These are phyloP conservation scores for Dinochytrium kinnereticum DNA, from an alignment of 371 early-diverging fungal species.

Conservation along the genomic window DNA sequence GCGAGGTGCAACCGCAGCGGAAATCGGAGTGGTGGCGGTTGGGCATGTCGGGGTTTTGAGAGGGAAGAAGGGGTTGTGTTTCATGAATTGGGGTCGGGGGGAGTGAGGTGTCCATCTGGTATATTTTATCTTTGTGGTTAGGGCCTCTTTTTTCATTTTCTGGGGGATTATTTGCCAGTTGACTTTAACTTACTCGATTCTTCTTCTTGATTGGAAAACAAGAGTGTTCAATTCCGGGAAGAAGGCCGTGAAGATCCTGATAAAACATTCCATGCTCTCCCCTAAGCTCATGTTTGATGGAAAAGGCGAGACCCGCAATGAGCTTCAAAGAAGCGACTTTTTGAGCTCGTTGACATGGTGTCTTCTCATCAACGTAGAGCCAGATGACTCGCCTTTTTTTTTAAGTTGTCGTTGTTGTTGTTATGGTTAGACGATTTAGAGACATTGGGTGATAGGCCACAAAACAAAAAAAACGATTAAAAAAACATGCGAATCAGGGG, in stretches of 20 bases:
- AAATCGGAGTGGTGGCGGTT: constrained; percentile 17
- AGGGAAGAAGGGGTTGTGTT: neutral
- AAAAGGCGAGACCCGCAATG: constrained; percentile 23
- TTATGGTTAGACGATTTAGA: no score
- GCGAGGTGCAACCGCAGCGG: constrained; percentile 25
- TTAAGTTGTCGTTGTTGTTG: no score
- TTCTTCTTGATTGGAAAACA: neutral
- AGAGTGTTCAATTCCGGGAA: constrained; percentile 11
- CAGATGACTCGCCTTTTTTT: no score
- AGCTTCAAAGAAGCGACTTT: constrained; percentile 23
- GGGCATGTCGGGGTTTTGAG: neutral
- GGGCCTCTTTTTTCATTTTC: no score
- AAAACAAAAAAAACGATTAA: no score
- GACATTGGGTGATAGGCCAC: no score
- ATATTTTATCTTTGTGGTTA: neutral
- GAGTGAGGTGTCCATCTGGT: neutral
- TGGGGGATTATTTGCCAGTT: no score
- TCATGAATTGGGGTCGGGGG: neutral
- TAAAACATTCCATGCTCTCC: constrained; percentile 25
- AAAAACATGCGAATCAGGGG: no score
- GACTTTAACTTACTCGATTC: neutral
- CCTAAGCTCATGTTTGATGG: constrained; percentile 30
- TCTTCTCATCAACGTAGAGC: constrained; percentile 9
- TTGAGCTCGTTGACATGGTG: neutral
- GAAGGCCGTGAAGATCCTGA: constrained; percentile 23